Conservation (phyloP, 78 protist genomes). For the Chrysochromulina tobinii region DNA sequence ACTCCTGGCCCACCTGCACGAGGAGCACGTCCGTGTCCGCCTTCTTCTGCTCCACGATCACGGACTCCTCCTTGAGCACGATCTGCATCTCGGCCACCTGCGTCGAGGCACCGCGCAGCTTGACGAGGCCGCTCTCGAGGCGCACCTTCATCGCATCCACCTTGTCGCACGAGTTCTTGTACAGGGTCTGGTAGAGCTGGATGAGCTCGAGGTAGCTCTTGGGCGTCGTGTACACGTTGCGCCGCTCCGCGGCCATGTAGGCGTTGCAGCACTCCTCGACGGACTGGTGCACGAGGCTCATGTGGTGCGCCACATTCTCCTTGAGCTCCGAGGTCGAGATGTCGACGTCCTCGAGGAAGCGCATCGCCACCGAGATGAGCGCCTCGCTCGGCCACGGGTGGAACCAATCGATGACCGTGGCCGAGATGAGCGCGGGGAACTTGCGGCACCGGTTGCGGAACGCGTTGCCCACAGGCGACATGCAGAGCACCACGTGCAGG, state of each 20-base stretch:
- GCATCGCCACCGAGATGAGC: conserved; percentile 45
- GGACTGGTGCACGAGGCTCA: conserved; percentile 72
- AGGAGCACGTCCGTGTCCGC: conserved; percentile 49
- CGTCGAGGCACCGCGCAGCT: conserved; percentile 42
- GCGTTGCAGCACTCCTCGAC: neutral
- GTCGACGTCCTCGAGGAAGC: conserved; percentile 61
- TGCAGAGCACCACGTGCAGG: conserved; percentile 45
- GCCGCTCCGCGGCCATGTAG: conserved; percentile 13
- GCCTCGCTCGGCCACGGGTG: conserved; percentile 60
- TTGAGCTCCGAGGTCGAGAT: conserved; percentile 7
- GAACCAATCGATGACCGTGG: conserved; percentile 50
- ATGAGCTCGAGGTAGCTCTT: conserved; percentile 83
- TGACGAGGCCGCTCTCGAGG: conserved; percentile 70
- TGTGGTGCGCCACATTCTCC: conserved; percentile 55
- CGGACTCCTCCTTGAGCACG: neutral
- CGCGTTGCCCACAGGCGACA: conserved; percentile 49
- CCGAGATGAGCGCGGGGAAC: conserved; percentile 55
- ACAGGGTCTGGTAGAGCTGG: conserved; percentile 63
- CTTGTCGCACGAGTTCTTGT: conserved; percentile 15
- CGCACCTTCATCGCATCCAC: conserved; percentile 56
- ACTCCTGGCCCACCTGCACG: conserved; percentile 62
- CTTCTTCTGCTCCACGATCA: conserved; percentile 38
- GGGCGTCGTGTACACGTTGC: conserved; percentile 82
- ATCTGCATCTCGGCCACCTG: conserved; percentile 5
- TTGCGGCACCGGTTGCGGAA: conserved; percentile 47